These are phyloP conservation scores for Cocos nucifera DNA, from an alignment of 176 grass and related monocot genomes.

Conservation along the genomic window DNA sequence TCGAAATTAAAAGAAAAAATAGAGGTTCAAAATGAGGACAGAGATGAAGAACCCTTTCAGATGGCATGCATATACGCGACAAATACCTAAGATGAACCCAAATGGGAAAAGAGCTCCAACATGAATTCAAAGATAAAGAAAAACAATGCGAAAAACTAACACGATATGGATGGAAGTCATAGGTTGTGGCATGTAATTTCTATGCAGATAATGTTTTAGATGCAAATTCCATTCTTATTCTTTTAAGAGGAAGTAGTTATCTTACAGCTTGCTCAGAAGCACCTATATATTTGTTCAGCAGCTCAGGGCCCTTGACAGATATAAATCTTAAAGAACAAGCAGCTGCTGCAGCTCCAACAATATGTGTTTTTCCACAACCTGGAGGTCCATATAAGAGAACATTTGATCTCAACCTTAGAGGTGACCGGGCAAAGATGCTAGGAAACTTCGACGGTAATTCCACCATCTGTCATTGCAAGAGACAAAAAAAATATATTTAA, in stretches of 20 bases:
- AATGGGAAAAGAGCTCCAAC: too few species aligned
- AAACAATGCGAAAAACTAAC: too few species aligned
- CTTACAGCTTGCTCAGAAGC: conserved; percentile 94
- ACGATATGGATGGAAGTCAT: too few species aligned
- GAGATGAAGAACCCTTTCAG: too few species aligned
- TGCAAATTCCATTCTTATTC: too few species aligned
- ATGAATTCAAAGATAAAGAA: too few species aligned
- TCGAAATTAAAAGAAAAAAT: too few species aligned
- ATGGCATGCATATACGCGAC: too few species aligned
- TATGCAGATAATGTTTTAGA: too few species aligned
- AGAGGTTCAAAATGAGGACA: too few species aligned
- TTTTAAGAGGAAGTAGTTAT: conserved; percentile 11
- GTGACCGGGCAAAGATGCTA: conserved; percentile 69
- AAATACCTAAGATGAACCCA: too few species aligned
- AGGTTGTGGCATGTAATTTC: too few species aligned
- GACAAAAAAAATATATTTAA: neutral
- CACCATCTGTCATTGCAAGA: conserved; percentile 50
- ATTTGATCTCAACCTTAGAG: conserved; percentile 80
- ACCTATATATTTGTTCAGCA: conserved; percentile 95
- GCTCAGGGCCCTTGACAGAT: conserved; percentile 85
- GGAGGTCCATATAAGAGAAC: conserved; percentile 91
- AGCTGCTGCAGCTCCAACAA: conserved; percentile 81
- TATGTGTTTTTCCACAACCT: conserved; percentile 92
- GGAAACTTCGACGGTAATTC: conserved; percentile 90
- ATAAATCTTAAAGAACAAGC: conserved; percentile 93